Conservation (phyloP, 2,329 filamentous ascomycete species). For the Ophidiomyces ophidiicola region DNA sequence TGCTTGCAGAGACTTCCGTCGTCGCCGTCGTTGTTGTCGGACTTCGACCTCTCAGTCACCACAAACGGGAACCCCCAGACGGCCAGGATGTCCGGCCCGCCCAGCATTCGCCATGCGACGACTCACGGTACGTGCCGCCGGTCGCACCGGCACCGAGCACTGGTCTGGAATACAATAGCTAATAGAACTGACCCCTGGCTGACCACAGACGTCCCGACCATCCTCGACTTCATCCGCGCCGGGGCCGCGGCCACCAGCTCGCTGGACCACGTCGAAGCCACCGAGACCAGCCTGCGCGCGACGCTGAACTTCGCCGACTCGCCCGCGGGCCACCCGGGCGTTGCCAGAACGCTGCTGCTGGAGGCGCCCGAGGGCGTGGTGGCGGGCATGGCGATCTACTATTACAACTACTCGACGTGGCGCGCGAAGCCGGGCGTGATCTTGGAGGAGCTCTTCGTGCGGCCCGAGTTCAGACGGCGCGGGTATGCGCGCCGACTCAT, state of each 20-base stretch:
- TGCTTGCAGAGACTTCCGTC: too few relatives aligned
- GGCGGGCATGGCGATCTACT: constrained; percentile 6
- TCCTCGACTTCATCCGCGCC: constrained; percentile 5
- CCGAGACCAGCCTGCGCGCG: constrained; percentile 1
- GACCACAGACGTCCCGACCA: constrained; percentile 5
- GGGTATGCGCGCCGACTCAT: constrained; percentile 4
- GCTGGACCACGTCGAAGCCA: constrained; percentile 1
- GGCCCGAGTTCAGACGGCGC: constrained; percentile 3
- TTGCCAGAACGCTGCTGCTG: neutral
- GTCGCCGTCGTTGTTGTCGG: too few relatives aligned
- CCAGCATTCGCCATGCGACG: constrained; percentile 7
- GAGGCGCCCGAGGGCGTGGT: constrained; percentile 1
- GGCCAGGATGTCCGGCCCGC: too few relatives aligned
- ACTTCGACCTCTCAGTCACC: too few relatives aligned
- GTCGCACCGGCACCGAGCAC: too few relatives aligned
- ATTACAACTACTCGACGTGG: constrained; percentile 6
- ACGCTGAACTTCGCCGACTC: neutral
- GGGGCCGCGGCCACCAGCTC: constrained; percentile 4
- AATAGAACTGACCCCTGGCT: too few relatives aligned
- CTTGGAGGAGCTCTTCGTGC: constrained; percentile 4
- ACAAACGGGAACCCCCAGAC: too few relatives aligned
- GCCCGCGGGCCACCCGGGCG: neutral
- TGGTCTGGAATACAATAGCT: neutral
- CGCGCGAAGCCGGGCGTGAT: neutral
- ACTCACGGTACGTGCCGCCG: neutral